Evolutionary conservation across 176 grass and related monocot genomes (phyloP), one percentile per base, ranked within the genome.

Genomic region (Oryza longistaminata): DNA sequence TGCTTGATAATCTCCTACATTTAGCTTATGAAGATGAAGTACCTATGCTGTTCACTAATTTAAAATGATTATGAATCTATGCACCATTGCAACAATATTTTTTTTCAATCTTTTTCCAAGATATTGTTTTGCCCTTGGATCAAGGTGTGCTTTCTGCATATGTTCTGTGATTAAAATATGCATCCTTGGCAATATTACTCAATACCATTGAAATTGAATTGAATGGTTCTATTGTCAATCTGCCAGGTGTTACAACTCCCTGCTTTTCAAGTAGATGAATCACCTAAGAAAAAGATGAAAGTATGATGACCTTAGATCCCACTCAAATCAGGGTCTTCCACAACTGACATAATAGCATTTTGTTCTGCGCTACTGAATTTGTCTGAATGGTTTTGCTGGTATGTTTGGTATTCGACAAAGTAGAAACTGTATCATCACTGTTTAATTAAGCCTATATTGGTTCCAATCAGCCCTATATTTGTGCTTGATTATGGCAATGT

Each of bases 231-330:
- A 1, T 74, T 87, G 8, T 74, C 46, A 31, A 5, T 75, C 33
- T 87, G 46, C 31, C 61, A 87, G 74, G 68, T 69, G 74, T 64
- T 83, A 17, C 9, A 90, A 79, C 83, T 42, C 48, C 64, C 61
- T 75, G 16, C 26, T 69, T 87, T 74, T 60, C 21, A 74, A 73
- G 68, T 79, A 68, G 74, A 87, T 87, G 74, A 48, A 58, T 67
- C 64, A 79, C 84, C 79, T 31, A 62, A 83, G 79, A 39, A 83
- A 79, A 83, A 68, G 61, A 68, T 74, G 43, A 78, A 83, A 77
- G 80, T 40, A 46, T 33, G 69, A 72, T 83, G 80, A 66, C 27
- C 74, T 42, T 83, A 70, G 50, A 83, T 46, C 80, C 46, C 80
- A 74, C 84, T 68, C 39, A 79, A 75, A 46, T 13, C 82, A 22